Evolutionary conservation across 2,329 filamentous ascomycete genomes (phyloP).

Genomic region (Sordariomycetes sp.): DNA sequence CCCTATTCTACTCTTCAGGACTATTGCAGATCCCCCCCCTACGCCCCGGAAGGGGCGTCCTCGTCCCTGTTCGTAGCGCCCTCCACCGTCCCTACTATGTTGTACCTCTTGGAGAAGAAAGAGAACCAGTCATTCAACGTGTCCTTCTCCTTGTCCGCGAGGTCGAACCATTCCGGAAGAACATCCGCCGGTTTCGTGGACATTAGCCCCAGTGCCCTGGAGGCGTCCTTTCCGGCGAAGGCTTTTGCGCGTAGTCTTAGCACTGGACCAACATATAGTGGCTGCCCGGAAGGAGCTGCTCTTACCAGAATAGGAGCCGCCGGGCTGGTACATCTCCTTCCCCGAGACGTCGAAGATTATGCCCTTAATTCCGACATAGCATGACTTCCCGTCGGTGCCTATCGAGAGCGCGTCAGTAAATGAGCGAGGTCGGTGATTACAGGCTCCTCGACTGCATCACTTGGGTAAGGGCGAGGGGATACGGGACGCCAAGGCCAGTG

Average conservation of each 20-base stretch:
- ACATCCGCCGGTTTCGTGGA: constrained; percentile 82
- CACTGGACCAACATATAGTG: not conserved
- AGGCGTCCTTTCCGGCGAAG: constrained; percentile 92
- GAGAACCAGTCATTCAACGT: constrained; percentile 87
- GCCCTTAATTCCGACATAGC: constrained; percentile 67
- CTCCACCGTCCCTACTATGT: constrained; percentile 63
- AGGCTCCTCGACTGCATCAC: not conserved
- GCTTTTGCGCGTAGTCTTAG: constrained; percentile 42
- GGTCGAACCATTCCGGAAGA: constrained; percentile 67
- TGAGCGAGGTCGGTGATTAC: not conserved
- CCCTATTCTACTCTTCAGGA: not conserved
- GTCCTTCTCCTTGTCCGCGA: constrained; percentile 75
- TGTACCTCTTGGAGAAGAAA: constrained; percentile 96
- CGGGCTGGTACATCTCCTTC: constrained; percentile 76
- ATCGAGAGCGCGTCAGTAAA: not conserved
- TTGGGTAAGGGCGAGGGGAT: not conserved
- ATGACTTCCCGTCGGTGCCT: constrained; percentile 56
- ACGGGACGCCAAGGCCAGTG: not conserved
- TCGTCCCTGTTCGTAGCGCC: constrained; percentile 46
- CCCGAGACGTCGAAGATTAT: constrained; percentile 89
- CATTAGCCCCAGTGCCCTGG: constrained; percentile 77
- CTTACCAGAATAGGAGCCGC: constrained; percentile 77
- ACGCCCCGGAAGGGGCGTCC: not conserved
- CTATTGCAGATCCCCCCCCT: not conserved
- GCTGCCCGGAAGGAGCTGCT: not conserved